Base-by-base conservation (phyloP, 139 green algal species). In the Auxenochlorella pyrenoidosa region DNA sequence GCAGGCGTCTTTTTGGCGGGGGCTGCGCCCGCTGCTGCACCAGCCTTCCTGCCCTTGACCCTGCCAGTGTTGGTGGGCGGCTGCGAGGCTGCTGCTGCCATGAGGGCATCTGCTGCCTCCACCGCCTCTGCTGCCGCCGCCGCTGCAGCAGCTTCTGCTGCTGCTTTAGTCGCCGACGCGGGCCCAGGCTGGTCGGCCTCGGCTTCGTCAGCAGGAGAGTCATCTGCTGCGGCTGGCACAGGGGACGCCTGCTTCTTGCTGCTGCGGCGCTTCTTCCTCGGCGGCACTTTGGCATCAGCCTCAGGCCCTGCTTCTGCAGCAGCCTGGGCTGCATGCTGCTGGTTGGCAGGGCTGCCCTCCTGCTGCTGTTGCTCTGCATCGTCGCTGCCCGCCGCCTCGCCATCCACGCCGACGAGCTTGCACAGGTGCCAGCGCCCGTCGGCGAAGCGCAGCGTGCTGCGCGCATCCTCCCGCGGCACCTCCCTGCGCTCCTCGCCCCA, bases 381-480 rank as follows among this genome's bases (percentile, higher is more conserved):
- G 54, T 24, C 54, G 54, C 54, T 24, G 54, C 54, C 54, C 15
- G 54, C 54, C 54, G 54, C 54, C 54, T 63, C 54, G 54, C 54
- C 54, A 2, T 63, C 54, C 16, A 24, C 54, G 18, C 18, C 54
- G 18, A 63, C 54, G 10, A 63, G 54, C 54, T 4, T 63, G 54
- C 54, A 30, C 15, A 43, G 28, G 40, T 65, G 28, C 80, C 80
- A 85, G 36, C 47, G 60, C 21, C 80, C 80, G 63, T 32, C 63
- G 26, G 44, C 40, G n/a, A 47, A 77, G 34, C 44, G 60, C 59
- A 85, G 80, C 34, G 58, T 75, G 80, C 63, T n/a, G 38, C 80
- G 80, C 16, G 60, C 60, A 15, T 65, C 40, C 30, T 40, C 80
- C 63, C 34, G 80, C 8, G 32, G 40, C 80, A 76, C 80, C 16